Percentiles rank a stretch among this genome's conserved stretches.
These are phyloP conservation scores for Crithidia sp. DNA, from an alignment of 208 protist genomes.

Conservation along the genomic window DNA sequence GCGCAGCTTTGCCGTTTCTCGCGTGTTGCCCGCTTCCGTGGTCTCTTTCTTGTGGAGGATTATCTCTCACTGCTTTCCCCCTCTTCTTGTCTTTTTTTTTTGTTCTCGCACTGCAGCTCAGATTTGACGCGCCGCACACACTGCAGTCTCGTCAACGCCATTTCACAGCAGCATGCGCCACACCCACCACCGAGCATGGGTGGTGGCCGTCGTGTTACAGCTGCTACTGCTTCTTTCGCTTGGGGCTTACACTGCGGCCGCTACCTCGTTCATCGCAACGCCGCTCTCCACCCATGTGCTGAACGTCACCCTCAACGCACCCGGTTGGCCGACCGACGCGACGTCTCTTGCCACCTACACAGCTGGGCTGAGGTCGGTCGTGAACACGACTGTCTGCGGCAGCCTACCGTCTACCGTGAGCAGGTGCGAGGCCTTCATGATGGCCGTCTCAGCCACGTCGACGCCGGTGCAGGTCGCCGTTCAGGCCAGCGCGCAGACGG, in stretches of 20 bases:
- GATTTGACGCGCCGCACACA: too few relatives aligned
- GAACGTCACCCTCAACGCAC: slow-evolving; percentile 46
- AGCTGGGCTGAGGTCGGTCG: slow-evolving; percentile 9
- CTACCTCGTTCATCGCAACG: not conserved
- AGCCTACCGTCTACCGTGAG: slow-evolving; percentile 13
- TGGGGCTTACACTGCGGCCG: not conserved
- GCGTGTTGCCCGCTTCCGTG: too few relatives aligned
- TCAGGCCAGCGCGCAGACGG: slow-evolving; percentile 23
- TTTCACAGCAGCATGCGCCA: not conserved
- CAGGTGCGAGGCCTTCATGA: slow-evolving; percentile 50
- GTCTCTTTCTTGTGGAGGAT: too few relatives aligned
- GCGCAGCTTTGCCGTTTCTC: too few relatives aligned
- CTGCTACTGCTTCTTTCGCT: not conserved
- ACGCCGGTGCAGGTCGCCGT: slow-evolving; percentile 55
- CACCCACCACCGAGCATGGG: not conserved
- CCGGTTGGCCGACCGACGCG: slow-evolving; percentile 23
- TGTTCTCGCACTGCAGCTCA: too few relatives aligned
- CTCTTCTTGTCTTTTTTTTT: too few relatives aligned
- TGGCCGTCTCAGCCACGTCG: slow-evolving; percentile 8
- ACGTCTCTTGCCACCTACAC: slow-evolving; percentile 38
- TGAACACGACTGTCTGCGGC: slow-evolving; percentile 40
- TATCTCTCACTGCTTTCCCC: too few relatives aligned
- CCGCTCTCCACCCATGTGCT: slow-evolving; percentile 39
- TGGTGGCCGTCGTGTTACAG: not conserved
- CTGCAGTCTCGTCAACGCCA: too few relatives aligned